phyloP scores from a whole-genome alignment of 371 early-diverging fungal genomes.

The Lichtheimia ramosa region DNA sequence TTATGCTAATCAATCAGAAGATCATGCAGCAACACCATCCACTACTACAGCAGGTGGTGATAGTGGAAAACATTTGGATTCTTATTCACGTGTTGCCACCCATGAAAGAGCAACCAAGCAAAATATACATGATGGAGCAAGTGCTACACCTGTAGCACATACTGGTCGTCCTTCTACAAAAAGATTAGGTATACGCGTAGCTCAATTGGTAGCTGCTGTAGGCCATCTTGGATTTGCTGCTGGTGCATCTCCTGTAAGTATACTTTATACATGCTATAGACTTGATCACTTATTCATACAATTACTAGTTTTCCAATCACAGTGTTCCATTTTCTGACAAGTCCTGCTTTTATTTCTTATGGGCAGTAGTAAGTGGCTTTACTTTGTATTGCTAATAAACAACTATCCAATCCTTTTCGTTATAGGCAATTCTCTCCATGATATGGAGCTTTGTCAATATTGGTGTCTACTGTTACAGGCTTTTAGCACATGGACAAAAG shows the following conservation, averaged over 20 bases:
- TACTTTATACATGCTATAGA: neutral
- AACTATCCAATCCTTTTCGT: neutral
- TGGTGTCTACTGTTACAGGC: slow-evolving; percentile 40
- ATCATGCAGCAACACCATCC: neutral
- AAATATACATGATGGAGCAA: neutral
- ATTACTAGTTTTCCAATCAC: slow-evolving; percentile 31
- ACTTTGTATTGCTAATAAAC: neutral
- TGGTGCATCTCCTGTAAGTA: slow-evolving; percentile 48
- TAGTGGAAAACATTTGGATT: slow-evolving; percentile 13
- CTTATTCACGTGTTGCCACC: neutral
- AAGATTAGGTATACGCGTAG: slow-evolving; percentile 31
- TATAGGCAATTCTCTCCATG: slow-evolving; percentile 45
- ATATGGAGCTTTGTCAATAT: slow-evolving; percentile 44
- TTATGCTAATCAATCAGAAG: slow-evolving; percentile 9
- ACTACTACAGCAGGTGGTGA: slow-evolving; percentile 10
- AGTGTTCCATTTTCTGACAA: slow-evolving; percentile 31
- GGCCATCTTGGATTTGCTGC: slow-evolving; percentile 51
- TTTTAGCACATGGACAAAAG: slow-evolving; percentile 36
- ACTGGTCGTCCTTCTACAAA: slow-evolving; percentile 21
- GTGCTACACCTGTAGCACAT: slow-evolving; percentile 11
- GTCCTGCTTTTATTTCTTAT: slow-evolving; percentile 42
- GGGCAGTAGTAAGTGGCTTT: slow-evolving; percentile 36
- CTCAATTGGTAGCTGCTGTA: slow-evolving; percentile 33
- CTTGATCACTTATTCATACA: neutral
- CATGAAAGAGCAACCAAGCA: neutral